Evolutionary conservation across 2,329 filamentous ascomycete species (phyloP).

Genomic region (Penicillium sp.): DNA sequence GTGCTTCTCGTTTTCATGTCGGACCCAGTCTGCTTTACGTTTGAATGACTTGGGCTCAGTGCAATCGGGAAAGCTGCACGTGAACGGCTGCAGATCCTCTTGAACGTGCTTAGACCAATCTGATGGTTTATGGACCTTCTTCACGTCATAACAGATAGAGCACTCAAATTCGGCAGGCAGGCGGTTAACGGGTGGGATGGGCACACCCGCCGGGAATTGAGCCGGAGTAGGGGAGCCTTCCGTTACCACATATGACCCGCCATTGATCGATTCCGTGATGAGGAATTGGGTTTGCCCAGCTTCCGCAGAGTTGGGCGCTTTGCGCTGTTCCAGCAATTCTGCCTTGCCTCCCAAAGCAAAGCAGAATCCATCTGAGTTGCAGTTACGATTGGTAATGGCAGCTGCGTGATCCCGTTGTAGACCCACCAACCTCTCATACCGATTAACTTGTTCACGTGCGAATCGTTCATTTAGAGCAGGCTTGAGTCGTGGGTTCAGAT

Average conservation of each 20-base stretch:
- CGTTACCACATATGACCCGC: constrained; percentile 61
- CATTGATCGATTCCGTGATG: constrained; percentile 55
- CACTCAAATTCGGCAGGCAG: constrained; percentile 90
- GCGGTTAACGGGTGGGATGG: constrained; percentile 72
- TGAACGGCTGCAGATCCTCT: constrained; percentile 90
- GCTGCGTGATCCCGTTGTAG: constrained; percentile 69
- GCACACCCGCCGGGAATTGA: constrained; percentile 77
- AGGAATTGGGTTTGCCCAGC: constrained; percentile 56
- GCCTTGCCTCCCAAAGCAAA: constrained; percentile 66
- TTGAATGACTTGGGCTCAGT: constrained; percentile 89
- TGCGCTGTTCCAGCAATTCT: constrained; percentile 59
- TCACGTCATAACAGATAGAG: constrained; percentile 78
- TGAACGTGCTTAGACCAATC: constrained; percentile 98
- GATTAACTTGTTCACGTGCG: constrained; percentile 73
- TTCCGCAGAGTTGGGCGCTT: constrained; percentile 57
- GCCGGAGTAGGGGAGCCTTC: constrained; percentile 71
- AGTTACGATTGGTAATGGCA: constrained; percentile 57
- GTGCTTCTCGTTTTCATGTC: constrained; percentile 90
- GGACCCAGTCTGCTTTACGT: constrained; percentile 92
- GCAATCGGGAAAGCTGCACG: constrained; percentile 83
- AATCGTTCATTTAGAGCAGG: constrained; percentile 74
- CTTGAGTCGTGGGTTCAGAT: constrained; percentile 72
- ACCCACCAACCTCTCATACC: constrained; percentile 76
- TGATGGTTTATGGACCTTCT: constrained; percentile 85
- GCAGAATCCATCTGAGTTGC: constrained; percentile 64